Conservation (phyloP, 345 rosid genomes). For the Sonneratia alba region DNA sequence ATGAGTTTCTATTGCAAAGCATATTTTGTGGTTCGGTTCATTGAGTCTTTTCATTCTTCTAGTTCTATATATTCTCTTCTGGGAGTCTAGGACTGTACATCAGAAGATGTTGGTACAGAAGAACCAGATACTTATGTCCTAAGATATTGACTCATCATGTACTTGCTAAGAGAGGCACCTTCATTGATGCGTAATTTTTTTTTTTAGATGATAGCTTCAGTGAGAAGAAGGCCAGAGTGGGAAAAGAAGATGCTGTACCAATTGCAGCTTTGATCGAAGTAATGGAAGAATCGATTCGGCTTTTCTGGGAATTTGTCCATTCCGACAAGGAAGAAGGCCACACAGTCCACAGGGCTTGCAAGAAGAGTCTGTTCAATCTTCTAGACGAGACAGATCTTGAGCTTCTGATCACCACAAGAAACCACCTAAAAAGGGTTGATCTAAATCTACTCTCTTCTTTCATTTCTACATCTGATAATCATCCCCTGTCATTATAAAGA, state of each 20-base stretch:
- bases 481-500: not conserved
- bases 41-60: no score
- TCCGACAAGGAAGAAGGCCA: slow-evolving; percentile 38
- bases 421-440: no score
- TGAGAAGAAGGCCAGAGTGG: slow-evolving; percentile 29
- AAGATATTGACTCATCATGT: not conserved
- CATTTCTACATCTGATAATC: no score
- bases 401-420: slow-evolving; percentile 16
- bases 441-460: not conserved
- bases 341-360: slow-evolving; percentile 19
- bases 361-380: slow-evolving; percentile 31
- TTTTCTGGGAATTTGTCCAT: slow-evolving; percentile 54
- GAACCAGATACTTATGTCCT: no score
- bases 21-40: no score
- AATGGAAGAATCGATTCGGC: slow-evolving; percentile 38
- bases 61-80: no score
- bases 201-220: slow-evolving; percentile 38
- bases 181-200: not conserved
- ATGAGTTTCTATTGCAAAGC: no score
- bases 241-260: slow-evolving; percentile 36
- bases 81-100: no score
- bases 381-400: slow-evolving; percentile 39
- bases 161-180: not conserved
- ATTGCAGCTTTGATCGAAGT: slow-evolving; percentile 23
- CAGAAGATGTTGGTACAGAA: no score